Evolutionary conservation across 352 stramenopile genomes (phyloP), one percentile per base, ranked within the genome.

Genomic region (Phytophthora aleatoria): DNA sequence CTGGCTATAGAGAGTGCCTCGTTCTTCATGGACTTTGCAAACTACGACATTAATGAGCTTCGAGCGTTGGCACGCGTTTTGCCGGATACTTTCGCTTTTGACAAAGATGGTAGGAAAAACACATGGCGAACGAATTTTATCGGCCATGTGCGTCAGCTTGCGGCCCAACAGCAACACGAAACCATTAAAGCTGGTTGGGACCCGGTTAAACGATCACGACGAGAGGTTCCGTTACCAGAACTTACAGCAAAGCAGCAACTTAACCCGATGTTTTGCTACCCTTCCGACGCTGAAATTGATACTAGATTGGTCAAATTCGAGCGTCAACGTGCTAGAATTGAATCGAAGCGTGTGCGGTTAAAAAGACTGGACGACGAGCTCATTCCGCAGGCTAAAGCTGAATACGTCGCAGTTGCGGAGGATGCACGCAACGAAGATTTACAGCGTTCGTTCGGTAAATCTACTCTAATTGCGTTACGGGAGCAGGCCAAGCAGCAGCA

Each of bases 361-460:
- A 53, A 69, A 8, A 61, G 67, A 16, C 67, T 94, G 2, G 72
- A 84, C 1, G 61, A 74, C 3, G 58, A 86, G 1, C 69, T 79
- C 9, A 88, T 94, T 31, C 85, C 83, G 1, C 73, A 83, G 26
- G 85, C 83, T 11, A 94, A 91, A 58, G 71, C 69, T 2, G 85
- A 94, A 62, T 94, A 94, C 61, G 54, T 89, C 2, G 85, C 85
- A 16, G 74, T 92, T 27, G 81, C 85, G 6, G 83, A 91, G 12
- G 85, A 94, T 51, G 83, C 76, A 11, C 81, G 85, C 0, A 90
- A 74, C 5, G 83, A 94, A 24, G 75, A 87, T 26, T 63, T 92
- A 15, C 78, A 89, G 65, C 73, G 73, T 12, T 50, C 64, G 1
- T 92, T 94, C 54, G 78, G 83, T 26, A 89, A 89, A 35, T 42